Base-by-base conservation (phyloP, 768 basidiomycete species). In the Dacryopinax spathularia region DNA sequence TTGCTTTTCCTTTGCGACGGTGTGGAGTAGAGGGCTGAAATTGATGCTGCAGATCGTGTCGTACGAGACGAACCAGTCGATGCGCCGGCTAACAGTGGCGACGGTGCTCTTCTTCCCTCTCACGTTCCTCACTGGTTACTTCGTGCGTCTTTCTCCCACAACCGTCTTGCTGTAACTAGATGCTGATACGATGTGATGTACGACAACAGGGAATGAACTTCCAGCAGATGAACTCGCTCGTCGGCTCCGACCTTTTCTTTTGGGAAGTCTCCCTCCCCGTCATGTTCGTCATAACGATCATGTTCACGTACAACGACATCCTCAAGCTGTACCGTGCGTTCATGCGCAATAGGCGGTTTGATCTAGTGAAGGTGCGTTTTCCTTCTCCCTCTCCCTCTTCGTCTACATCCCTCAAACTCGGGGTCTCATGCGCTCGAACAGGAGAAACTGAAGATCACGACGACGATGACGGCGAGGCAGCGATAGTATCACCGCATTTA, bases 61-160 rank as follows among this genome's bases (percentile, higher is more conserved):
- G 12, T 84, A 87, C 70, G 82, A 87, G 67, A 87, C 84, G 84
- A 88, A 88, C 70, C 77, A 84, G 71, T 82, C 84, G 59, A 88
- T 89, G 86, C 83, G 83, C 39, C 80, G 81, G 59, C 75, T 88
- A 37, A 87, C 85, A 6, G 74, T 86, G 15, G 82, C 81, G 2
- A 88, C 85, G 0, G 84, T 88, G 69, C 82, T 86, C 69, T 87
- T 83, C 77, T 73, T 88, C 9, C 86, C 86, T 1, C 73, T 88
- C 63, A 86, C 86, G 2, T 64, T 87, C 9, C 77, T 87, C 20
- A 87, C 85, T 20, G 84, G 85, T 60, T 87, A 85, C 72, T 87
- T 87, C 68, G 86, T 84, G 68, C 65, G 83, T 78, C 27, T 9
- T 60, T 34, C 33, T 64, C 59, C 9, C 25, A 13, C 15, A 20